These are phyloP conservation scores for Vigna radiata DNA, from an alignment of 306 rosid genomes.

Conservation along the genomic window DNA sequence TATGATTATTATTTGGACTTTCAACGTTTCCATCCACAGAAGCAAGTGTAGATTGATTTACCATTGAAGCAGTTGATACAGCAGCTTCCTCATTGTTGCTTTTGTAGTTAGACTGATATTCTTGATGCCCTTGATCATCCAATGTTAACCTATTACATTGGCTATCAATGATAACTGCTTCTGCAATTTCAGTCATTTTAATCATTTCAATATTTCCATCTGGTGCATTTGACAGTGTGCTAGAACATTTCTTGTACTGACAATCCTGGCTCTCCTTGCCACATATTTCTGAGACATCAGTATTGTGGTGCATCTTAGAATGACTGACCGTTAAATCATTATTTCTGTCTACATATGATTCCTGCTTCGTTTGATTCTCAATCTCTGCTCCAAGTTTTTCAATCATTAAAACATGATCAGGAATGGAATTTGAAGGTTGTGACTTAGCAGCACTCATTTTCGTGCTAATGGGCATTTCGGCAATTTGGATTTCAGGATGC, in stretches of 20 bases:
- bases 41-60: slow-evolving; percentile 42
- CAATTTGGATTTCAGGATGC: slow-evolving; percentile 49
- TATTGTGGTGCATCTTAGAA: slow-evolving; percentile 47
- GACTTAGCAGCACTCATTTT: slow-evolving; percentile 39
- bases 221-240: slow-evolving; percentile 42
- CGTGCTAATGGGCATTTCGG: slow-evolving; percentile 45
- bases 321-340: slow-evolving; percentile 36
- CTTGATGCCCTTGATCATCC: slow-evolving; percentile 51
- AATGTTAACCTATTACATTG: slow-evolving; percentile 46
- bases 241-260: slow-evolving; percentile 34
- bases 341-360: slow-evolving; percentile 41
- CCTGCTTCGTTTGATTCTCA: slow-evolving; percentile 46
- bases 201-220: slow-evolving; percentile 43
- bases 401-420: slow-evolving; percentile 30
- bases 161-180: slow-evolving; percentile 34
- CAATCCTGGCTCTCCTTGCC: slow-evolving; percentile 39
- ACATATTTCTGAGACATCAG: slow-evolving; percentile 40
- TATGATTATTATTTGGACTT: slow-evolving; percentile 18
- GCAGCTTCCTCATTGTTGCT: slow-evolving; percentile 39
- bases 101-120: slow-evolving; percentile 41
- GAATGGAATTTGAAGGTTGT: slow-evolving; percentile 41
- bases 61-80: slow-evolving; percentile 44
- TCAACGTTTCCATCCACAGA: slow-evolving; percentile 33
- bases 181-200: slow-evolving; percentile 32
- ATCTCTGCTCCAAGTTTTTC: slow-evolving; percentile 48